Conservation (phyloP, 176 grass and related monocot species). For the Pontederia paniculata region DNA sequence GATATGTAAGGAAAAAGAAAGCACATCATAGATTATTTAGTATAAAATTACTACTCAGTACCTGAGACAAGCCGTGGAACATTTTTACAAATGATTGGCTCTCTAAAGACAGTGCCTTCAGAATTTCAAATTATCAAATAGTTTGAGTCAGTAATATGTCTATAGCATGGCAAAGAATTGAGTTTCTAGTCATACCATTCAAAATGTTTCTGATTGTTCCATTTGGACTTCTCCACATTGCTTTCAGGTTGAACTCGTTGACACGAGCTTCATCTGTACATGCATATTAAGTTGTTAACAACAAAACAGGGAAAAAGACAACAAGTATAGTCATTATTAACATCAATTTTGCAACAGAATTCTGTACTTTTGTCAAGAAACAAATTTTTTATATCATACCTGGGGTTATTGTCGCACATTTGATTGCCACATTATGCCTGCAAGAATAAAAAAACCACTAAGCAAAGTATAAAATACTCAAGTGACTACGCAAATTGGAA, state of each 20-base stretch:
- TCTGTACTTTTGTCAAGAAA: too few species aligned
- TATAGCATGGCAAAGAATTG: not conserved
- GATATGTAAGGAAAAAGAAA: conserved; percentile 3
- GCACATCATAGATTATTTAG: not conserved
- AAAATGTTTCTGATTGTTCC: conserved; percentile 24
- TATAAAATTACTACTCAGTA: conserved; percentile 23
- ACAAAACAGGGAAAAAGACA: not conserved
- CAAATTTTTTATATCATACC: too few species aligned
- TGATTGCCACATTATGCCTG: conserved; percentile 95
- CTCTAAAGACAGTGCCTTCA: conserved; percentile 93
- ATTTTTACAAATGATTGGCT: conserved; percentile 83
- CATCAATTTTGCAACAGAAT: not conserved
- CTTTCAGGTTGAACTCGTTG: conserved; percentile 20
- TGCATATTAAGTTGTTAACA: not conserved
- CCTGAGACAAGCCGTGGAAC: conserved; percentile 68
- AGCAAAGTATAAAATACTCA: not conserved
- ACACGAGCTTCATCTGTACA: conserved; percentile 17
- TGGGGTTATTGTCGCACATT: conserved; percentile 95
- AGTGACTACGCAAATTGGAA: conserved; percentile 1
- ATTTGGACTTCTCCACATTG: conserved; percentile 25
- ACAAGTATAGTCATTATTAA: not conserved
- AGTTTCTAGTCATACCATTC: conserved; percentile 14
- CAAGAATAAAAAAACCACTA: conserved; percentile 8
- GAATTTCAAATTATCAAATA: conserved; percentile 2
- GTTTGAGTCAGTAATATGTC: not conserved